Evolutionary conservation across 78 protist genomes (phyloP).

Genomic region (slime mould (Dictyostelium discoideum)): dicty_2.7 NC_007090.3:3801001-3801500

Average conservation of each 20-base stretch:
- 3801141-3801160: constrained; percentile 84
- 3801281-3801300: constrained; percentile 95
- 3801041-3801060: constrained; percentile 95
- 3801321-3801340: constrained; percentile 90
- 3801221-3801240: constrained; percentile 96
- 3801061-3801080: constrained; percentile 98
- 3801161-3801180: constrained; percentile 73
- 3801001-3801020: constrained; percentile 96
- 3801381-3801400: constrained; percentile 96
- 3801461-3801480: constrained; percentile 81
- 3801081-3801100: constrained; percentile 93
- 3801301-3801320: constrained; percentile 74
- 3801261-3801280: constrained; percentile 97
- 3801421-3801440: constrained; percentile 79
- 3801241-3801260: constrained; percentile 95
- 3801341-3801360: constrained; percentile 99
- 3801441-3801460: constrained; percentile 95
- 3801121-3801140: constrained; percentile 85
- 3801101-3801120: constrained; percentile 92
- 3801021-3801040: constrained; percentile 85
- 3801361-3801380: constrained; percentile 99
- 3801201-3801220: constrained; percentile 90
- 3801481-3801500: constrained; percentile 99
- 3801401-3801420: constrained; percentile 57
- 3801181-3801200: constrained; percentile 89